Percentiles rank a stretch among this genome's conserved stretches.
Evolutionary conservation across 1,284 basidiomycete species (phyloP).

Genomic region (Cystobasidium slooffiae): DNA sequence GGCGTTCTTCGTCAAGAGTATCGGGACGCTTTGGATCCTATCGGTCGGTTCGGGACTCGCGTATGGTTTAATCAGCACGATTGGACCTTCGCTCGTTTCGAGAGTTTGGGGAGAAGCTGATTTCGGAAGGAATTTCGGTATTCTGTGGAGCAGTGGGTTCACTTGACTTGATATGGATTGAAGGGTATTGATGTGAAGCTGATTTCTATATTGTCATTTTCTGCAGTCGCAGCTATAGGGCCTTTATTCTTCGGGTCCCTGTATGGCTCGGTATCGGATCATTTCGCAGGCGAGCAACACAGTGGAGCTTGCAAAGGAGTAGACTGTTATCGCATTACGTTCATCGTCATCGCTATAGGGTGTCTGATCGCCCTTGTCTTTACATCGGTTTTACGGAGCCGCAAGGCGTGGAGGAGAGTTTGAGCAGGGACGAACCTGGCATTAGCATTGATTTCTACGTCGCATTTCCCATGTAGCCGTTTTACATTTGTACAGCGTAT

Average conservation of each 20-base stretch:
- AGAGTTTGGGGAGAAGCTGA: slow-evolving; percentile 45
- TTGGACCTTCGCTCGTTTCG: slow-evolving; percentile 48
- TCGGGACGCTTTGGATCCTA: slow-evolving; percentile 46
- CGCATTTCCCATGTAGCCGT: background rate
- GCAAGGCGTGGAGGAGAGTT: slow-evolving; percentile 35
- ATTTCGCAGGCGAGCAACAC: slow-evolving; percentile 16
- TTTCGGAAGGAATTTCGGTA: slow-evolving; percentile 52
- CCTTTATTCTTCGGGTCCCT: slow-evolving; percentile 49
- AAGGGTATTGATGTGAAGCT: background rate
- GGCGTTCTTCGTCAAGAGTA: slow-evolving; percentile 30
- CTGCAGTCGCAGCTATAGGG: slow-evolving; percentile 48
- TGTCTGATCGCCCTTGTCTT: slow-evolving; percentile 20
- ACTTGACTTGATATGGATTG: background rate
- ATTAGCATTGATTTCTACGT: background rate
- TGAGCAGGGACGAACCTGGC: background rate
- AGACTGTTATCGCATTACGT: slow-evolving; percentile 26
- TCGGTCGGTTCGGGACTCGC: slow-evolving; percentile 43
- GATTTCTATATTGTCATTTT: background rate
- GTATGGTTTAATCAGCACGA: slow-evolving; percentile 50
- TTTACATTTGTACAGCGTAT: background rate
- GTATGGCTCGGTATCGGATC: slow-evolving; percentile 48
- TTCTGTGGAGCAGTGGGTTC: slow-evolving; percentile 44
- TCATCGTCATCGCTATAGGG: slow-evolving; percentile 31
- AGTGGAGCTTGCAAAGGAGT: slow-evolving; percentile 25
- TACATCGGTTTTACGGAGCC: slow-evolving; percentile 11